A percentile compares a stretch with the other conserved stretches of the same genome.
Evolutionary conservation across 2,329 filamentous ascomycete genomes (phyloP).

Genomic region (Arachnomyces sp.): DNA sequence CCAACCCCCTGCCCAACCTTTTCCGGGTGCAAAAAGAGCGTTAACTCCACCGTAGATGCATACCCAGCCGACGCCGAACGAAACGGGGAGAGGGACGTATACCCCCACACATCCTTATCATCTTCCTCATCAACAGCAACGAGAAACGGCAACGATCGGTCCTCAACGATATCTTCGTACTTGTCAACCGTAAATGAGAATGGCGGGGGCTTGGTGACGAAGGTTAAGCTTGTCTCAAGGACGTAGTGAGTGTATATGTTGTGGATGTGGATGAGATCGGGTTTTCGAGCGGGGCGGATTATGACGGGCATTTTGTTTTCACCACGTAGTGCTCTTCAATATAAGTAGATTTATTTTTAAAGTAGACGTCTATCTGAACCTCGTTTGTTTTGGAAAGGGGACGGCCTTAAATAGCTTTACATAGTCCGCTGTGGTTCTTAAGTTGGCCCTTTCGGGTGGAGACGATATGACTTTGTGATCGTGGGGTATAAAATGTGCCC

Average conservation of each 20-base stretch:
- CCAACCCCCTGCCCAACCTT: slow-evolving; percentile 27
- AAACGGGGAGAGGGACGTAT: slow-evolving; percentile 29
- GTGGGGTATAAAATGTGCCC: too few species aligned
- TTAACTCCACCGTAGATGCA: slow-evolving; percentile 33
- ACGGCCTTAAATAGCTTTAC: too few species aligned
- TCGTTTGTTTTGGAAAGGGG: too few species aligned
- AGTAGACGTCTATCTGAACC: too few species aligned
- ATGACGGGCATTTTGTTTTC: slow-evolving; percentile 19
- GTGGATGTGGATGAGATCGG: slow-evolving; percentile 28
- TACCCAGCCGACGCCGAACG: slow-evolving; percentile 30
- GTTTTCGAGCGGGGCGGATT: slow-evolving; percentile 25
- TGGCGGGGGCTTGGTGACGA: slow-evolving; percentile 23
- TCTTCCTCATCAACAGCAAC: slow-evolving; percentile 20
- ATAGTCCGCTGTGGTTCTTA: too few species aligned
- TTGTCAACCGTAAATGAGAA: slow-evolving; percentile 21
- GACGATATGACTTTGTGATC: too few species aligned
- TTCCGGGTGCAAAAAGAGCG: slow-evolving; percentile 31
- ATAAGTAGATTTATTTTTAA: too few species aligned
- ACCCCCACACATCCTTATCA: slow-evolving; percentile 23
- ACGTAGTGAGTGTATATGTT: slow-evolving; percentile 33
- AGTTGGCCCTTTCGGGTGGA: too few species aligned
- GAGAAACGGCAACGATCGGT: slow-evolving; percentile 28
- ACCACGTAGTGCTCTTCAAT: too few species aligned
- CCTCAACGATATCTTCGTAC: slow-evolving; percentile 16
- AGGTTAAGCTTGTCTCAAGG: slow-evolving; percentile 29